A percentile compares a stretch with the other conserved stretches of the same genome.
These are phyloP conservation scores for Kazachstania psychrophila DNA, from an alignment of 805 yeast genomes.

Conservation along the genomic window DNA sequence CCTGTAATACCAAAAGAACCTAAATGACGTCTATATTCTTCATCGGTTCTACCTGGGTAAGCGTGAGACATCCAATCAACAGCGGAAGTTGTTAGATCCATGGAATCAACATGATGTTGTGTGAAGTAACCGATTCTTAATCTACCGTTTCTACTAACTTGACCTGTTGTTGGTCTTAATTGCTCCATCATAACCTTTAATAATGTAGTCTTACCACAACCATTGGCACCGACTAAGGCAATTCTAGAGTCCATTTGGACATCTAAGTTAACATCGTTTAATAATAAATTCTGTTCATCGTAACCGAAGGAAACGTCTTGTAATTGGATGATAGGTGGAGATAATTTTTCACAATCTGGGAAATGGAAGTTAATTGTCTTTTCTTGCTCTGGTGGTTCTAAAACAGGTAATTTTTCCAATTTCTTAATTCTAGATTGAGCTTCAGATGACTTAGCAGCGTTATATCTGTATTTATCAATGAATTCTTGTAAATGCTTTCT, in stretches of 20 bases:
- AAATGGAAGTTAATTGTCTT: constrained; percentile 75
- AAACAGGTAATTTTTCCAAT: constrained; percentile 82
- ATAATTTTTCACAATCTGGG: constrained; percentile 88
- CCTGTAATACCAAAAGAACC: constrained; percentile 98
- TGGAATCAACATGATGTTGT: constrained; percentile 96
- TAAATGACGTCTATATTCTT: constrained; percentile 91
- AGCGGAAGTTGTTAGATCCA: constrained; percentile 79
- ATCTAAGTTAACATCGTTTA: constrained; percentile 75
- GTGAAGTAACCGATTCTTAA: constrained; percentile 94
- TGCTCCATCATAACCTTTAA: constrained; percentile 78
- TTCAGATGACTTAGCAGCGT: constrained; percentile 95
- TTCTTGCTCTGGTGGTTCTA: constrained; percentile 93
- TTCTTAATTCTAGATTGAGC: constrained; percentile 98
- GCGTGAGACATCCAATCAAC: constrained; percentile 88
- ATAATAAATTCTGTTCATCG: constrained; percentile 49
- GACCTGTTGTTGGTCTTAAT: constrained; percentile 66
- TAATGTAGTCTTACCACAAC: constrained; percentile 97
- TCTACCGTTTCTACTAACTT: constrained; percentile 71
- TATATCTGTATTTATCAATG: constrained; percentile 92
- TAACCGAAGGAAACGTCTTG: constrained; percentile 85
- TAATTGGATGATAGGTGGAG: constrained; percentile 89
- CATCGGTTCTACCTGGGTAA: constrained; percentile 90
- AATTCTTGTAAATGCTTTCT: constrained; percentile 89
- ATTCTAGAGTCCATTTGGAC: constrained; percentile 91
- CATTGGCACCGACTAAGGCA: constrained; percentile 97